Base-by-base conservation (phyloP, 768 basidiomycete species). In the Tulasnella sp. region DNA sequence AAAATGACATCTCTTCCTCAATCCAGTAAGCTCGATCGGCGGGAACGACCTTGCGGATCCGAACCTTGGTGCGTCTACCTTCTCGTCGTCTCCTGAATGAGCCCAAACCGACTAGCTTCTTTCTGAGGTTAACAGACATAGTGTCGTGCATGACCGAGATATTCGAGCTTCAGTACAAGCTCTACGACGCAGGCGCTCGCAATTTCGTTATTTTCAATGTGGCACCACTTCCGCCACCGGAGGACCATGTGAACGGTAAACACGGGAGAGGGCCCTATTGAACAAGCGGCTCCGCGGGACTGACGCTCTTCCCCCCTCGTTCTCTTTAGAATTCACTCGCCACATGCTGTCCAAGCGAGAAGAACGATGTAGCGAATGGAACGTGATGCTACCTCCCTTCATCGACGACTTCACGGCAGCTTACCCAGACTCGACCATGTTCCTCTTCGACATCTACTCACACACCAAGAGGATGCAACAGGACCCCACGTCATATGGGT, bases 151-250 rank as follows among this genome's bases (percentile, higher is more conserved):
- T 76, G 75, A 83, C 68, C 12, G 58, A 44, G 40, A 44, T 71
- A 38, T 88, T 90, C 80, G 82, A 77, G 6, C 84, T 87, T 14
- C 88, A 91, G 83, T 86, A 89, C 72, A 81, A 84, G 58, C 82
- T 92, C 2, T 91, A 91, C 81, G 83, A 84, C 0, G 84, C 85
- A 0, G 91, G 89, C 14, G 86, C 85, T 88, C 31, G 86, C 19
- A 87, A 90, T 81, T 92, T 92, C 82, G 82, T 91, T 8, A 89
- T 92, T 82, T 85, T 91, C 42, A 89, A 91, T 81, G 86, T 91
- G 2, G 90, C 91, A 6, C 89, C 91, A 0, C 46, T 78, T 9
- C 58, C 58, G 4, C 77, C 48, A n/a, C 42, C 46, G 6, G 24
- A 6, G 46, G 38, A 56, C 44, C 27, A 48, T 34, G 27, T 36